Percentiles rank a stretch among this genome's conserved stretches.
These are phyloP conservation scores for Candida montana DNA, from an alignment of 805 yeast genomes.

Conservation along the genomic window DNA sequence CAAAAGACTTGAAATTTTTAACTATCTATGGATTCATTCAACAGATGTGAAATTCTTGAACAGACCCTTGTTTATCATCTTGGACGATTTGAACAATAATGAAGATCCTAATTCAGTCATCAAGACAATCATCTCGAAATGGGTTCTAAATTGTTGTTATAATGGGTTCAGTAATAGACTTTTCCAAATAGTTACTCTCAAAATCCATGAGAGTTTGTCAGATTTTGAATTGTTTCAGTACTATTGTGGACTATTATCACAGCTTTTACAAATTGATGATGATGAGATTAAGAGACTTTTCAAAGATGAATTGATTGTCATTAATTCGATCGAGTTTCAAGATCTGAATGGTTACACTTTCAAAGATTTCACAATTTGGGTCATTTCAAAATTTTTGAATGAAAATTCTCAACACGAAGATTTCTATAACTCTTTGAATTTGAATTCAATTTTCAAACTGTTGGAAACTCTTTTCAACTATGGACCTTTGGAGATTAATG, in stretches of 20 bases:
- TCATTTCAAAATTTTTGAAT: constrained; percentile 42
- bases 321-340: constrained; percentile 42
- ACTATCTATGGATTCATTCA: constrained; percentile 72
- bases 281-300: constrained; percentile 42
- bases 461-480: constrained; percentile 39
- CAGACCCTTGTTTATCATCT: constrained; percentile 59
- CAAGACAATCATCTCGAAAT: constrained; percentile 39
- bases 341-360: constrained; percentile 51
- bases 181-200: constrained; percentile 53
- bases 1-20: constrained; percentile 48
- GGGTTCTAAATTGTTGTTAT: constrained; percentile 40
- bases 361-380: constrained; percentile 46
- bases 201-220: constrained; percentile 45
- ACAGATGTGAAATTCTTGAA: constrained; percentile 43
- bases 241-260: constrained; percentile 46
- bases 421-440: constrained; percentile 31
- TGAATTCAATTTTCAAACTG: constrained; percentile 40
- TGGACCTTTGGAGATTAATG: constrained; percentile 44
- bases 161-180: constrained; percentile 57
- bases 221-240: constrained; percentile 65
- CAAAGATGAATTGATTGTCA: constrained; percentile 52
- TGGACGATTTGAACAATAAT: constrained; percentile 56
- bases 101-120: constrained; percentile 15
- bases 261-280: constrained; percentile 44
- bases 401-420: constrained; percentile 19